Conservation (phyloP, 176 grass and related monocot species). For the Eleusine coracana region DNA sequence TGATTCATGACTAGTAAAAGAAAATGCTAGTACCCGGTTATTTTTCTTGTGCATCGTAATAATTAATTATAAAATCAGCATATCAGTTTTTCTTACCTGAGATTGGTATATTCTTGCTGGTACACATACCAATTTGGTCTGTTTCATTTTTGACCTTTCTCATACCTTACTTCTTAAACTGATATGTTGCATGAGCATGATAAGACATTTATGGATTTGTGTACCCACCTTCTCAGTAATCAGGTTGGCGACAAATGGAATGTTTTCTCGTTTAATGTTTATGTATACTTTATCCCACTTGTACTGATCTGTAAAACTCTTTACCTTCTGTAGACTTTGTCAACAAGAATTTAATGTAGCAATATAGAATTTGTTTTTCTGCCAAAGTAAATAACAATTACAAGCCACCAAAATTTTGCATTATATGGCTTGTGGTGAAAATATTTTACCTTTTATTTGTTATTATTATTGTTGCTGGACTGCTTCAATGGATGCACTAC, state of each 20-base stretch:
- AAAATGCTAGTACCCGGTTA: not conserved
- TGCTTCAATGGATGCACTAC: not conserved
- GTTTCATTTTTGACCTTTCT: conserved; percentile 18
- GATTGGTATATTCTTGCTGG: conserved; percentile 3
- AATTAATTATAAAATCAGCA: not conserved
- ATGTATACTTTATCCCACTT: not conserved
- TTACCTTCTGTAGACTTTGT: not conserved
- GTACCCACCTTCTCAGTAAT: not conserved
- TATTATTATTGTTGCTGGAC: not conserved
- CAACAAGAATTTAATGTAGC: not conserved
- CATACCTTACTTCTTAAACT: not conserved
- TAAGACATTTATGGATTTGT: not conserved
- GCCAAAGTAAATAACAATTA: not conserved
- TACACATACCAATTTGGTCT: not conserved
- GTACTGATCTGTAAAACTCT: not conserved
- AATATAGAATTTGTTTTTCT: not conserved
- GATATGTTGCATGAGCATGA: not conserved
- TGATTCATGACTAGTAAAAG: not conserved
- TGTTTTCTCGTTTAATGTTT: not conserved
- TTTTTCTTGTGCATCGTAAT: not conserved
- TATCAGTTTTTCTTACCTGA: not conserved
- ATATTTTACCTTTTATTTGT: not conserved
- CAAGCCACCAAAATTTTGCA: not conserved
- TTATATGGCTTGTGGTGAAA: not conserved
- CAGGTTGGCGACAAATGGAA: not conserved